Base-by-base conservation (phyloP, 2,329 filamentous ascomycete genomes). In the Nemania sp. region DNA sequence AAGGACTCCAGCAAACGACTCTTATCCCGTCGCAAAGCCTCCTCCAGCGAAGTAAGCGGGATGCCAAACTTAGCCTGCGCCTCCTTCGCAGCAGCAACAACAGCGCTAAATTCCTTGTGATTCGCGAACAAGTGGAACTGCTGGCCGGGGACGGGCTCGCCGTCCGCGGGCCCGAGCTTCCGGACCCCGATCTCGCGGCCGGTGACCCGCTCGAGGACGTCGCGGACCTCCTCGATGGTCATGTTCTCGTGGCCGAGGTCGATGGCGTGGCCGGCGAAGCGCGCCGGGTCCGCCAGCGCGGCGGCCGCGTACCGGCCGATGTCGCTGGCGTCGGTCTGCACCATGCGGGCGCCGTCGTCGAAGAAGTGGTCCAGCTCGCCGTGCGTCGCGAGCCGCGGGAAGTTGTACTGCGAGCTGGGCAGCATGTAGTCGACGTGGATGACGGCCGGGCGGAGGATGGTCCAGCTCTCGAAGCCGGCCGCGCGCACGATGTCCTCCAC, bases 401-500 rank as follows among this genome's bases (percentile, higher is more conserved):
- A 76, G 65, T 77, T 76, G 0, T 18, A 13, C 3, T 34, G 5
- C 3, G 49, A 55, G 5, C 53, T 35, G 1, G 73, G 71, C 1
- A 69, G 3, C 10, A 71, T 43, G 60, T 68, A 73, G 48, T 76
- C 71, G 37, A 66, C 47, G 40, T 72, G 68, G 9, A 75, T 68
- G 25, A 73, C 60, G 0, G 65, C 67, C 0, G 75, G 74, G 1
- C 74, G 71, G 12, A 77, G 65, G 48, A 77, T 74, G 0, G 74
- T 76, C 64, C 75, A 75, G 6, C 68, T 57, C 3, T 62, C 52
- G 17, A 76, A 73, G 5, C 65, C 68, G n/a, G 64, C 70, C 1
- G 10, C 17, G 9, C 70, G 72, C 1, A 76, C 72, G 1, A 62
- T 56, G 0, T 73, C 69, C 45, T 80, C 78, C 13, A 78, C 70